Evolutionary conservation across 768 basidiomycete genomes (phyloP).

Genomic region (Leccinellum rugosiceps): DNA sequence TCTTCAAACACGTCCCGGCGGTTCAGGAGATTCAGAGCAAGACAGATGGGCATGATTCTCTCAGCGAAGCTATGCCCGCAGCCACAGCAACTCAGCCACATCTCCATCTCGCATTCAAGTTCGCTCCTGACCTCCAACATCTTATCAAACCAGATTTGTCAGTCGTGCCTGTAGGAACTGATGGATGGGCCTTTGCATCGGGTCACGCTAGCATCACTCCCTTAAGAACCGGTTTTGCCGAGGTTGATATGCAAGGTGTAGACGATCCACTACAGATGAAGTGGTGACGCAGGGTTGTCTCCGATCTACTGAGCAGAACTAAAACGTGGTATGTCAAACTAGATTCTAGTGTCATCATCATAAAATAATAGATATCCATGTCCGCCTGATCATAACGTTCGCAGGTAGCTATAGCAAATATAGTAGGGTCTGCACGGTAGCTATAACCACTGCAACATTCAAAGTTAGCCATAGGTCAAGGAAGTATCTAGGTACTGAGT

Average conservation of each 20-base stretch:
- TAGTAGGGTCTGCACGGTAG: slow-evolving; percentile 14
- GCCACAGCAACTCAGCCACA: slow-evolving; percentile 16
- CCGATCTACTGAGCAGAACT: neutral
- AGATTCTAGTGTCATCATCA: slow-evolving; percentile 7
- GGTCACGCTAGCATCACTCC: slow-evolving; percentile 79
- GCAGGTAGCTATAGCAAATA: slow-evolving; percentile 14
- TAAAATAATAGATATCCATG: slow-evolving; percentile 9
- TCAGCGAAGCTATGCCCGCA: slow-evolving; percentile 6
- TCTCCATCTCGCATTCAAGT: slow-evolving; percentile 64
- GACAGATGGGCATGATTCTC: slow-evolving; percentile 45
- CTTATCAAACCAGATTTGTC: slow-evolving; percentile 60
- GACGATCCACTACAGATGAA: slow-evolving; percentile 13
- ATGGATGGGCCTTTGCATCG: slow-evolving; percentile 74
- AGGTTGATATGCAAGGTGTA: slow-evolving; percentile 28
- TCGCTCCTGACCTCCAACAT: slow-evolving; percentile 65
- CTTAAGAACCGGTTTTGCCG: slow-evolving; percentile 69
- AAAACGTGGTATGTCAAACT: neutral
- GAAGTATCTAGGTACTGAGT: slow-evolving; percentile 2
- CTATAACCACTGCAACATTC: slow-evolving; percentile 7
- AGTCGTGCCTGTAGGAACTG: slow-evolving; percentile 70
- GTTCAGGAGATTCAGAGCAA: slow-evolving; percentile 19
- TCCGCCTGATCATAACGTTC: neutral
- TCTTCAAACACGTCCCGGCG: slow-evolving; percentile 57
- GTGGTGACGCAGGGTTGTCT: slow-evolving; percentile 44
- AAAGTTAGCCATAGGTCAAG: slow-evolving; percentile 5